A percentile compares a stretch with the other conserved stretches of the same genome.
These are phyloP conservation scores for Cryptomeria japonica DNA, from an alignment of 75 land plant genomes.

Conservation along the genomic window DNA sequence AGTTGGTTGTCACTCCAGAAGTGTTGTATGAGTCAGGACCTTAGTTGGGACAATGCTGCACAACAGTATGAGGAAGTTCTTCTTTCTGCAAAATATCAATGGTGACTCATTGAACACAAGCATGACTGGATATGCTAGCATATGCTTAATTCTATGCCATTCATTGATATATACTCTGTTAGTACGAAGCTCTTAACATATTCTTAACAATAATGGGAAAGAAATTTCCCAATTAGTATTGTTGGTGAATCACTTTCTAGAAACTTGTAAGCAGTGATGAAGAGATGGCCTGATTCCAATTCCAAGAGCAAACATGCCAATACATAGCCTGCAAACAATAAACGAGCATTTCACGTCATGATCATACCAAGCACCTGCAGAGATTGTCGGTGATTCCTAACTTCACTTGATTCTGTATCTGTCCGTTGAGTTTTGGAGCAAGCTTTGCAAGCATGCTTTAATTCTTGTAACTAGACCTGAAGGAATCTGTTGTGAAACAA, in stretches of 20 bases:
- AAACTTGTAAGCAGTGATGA: neutral
- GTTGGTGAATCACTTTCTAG: neutral
- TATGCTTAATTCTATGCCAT: neutral
- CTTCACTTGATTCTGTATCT: neutral
- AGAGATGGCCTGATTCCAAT: neutral
- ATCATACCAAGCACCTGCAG: neutral
- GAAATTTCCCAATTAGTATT: neutral
- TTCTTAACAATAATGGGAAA: neutral
- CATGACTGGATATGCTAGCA: neutral
- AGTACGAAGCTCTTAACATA: neutral
- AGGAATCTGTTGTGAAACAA: neutral
- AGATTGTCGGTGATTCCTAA: neutral
- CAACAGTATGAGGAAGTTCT: conserved; percentile 87
- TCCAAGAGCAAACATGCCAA: neutral
- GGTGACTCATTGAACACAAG: conserved; percentile 44
- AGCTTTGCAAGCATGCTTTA: neutral
- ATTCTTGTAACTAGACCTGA: neutral
- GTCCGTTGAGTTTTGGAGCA: neutral
- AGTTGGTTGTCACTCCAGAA: conserved; percentile 90
- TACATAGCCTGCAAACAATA: neutral
- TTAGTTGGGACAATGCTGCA: conserved; percentile 96
- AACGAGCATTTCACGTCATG: neutral
- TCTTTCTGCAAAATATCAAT: conserved; percentile 91
- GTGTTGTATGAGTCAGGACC: conserved; percentile 87
- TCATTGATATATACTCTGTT: neutral